Evolutionary conservation across 2,329 filamentous ascomycete genomes (phyloP), one percentile per base, ranked within the genome.

Genomic region (Trichoderma brevicompactum): DNA sequence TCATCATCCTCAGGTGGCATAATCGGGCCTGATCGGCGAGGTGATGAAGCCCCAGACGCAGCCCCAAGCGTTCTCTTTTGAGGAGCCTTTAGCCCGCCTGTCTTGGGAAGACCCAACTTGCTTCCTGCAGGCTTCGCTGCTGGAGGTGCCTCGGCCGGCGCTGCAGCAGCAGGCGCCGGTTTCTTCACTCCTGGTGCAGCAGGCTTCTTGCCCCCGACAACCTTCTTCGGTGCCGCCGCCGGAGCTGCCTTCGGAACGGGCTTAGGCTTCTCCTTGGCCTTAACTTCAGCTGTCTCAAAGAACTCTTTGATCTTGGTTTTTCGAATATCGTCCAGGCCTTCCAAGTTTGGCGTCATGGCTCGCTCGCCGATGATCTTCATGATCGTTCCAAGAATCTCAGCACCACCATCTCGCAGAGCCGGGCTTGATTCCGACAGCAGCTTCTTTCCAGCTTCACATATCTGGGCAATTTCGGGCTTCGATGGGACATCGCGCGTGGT

Each of bases 291-390:
- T 0, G 85, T 83, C 64, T 94, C 91, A 67, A 89, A 91, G 76
- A 88, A 98, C 76, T 99, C 95, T 80, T 96, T 97, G 76, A 98
- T 91, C 78, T 97, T 99, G 68, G 84, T 91, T 80, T 97, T 98
- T 67, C 94, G 87, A 70, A 98, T 98, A 28, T 99, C 95, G 74
- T 99, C 95, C 2, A 99, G 82, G 3, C 92, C 92, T 69, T 97
- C 94, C 15, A 99, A 80, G 75, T 96, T 91, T 8, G 92, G 90
- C 49, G 91, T 92, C 95, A 99, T 99, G 60, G 92, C 92, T 65
- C 95, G 88, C 77, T 99, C 96, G 48, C 95, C 94, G 80, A 98
- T 92, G 64, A 99, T 98, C 80, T 98, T 99, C 95, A 97, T 98
- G 56, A 99, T 78, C 0, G 94, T 97, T 69, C 96, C 95, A 3